phyloP scores from a whole-genome alignment of 169 alveolate genomes.

The Eimeria tenella region DNA sequence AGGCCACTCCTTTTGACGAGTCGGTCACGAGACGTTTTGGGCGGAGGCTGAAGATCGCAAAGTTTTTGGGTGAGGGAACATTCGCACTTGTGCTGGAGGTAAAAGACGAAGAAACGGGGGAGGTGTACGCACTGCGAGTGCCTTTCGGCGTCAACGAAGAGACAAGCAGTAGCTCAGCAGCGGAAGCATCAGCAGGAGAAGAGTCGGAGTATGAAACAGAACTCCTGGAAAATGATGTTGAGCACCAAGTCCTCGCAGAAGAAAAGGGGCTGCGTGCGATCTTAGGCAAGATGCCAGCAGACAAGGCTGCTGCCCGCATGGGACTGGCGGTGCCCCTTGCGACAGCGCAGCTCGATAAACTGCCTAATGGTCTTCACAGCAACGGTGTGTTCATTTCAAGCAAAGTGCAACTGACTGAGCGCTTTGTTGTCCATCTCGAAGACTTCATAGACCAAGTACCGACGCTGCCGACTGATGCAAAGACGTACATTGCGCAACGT shows the following conservation, averaged over 20 bases:
- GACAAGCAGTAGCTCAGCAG: not conserved
- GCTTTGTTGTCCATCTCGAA: not conserved
- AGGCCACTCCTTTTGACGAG: too few relatives aligned
- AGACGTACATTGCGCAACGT: not conserved
- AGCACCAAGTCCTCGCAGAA: not conserved
- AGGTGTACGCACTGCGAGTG: not conserved
- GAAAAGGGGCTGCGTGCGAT: not conserved
- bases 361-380: not conserved
- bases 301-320: not conserved
- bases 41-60: not conserved
- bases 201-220: not conserved
- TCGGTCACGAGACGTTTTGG: too few relatives aligned
- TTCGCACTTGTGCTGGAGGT: not conserved
- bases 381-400: not conserved
- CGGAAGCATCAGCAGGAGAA: not conserved
- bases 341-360: not conserved
- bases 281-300: not conserved
- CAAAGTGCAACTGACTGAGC: not conserved
- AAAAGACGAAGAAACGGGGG: not conserved
- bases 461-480: too few relatives aligned
- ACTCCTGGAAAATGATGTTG: too few relatives aligned
- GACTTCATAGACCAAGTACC: not conserved
- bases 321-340: not conserved
- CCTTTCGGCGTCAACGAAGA: not conserved
- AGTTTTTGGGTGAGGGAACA: not conserved